Evolutionary conservation across 495 filamentous ascomycete species (phyloP).

Genomic region (Jackrogersella minutella): DNA sequence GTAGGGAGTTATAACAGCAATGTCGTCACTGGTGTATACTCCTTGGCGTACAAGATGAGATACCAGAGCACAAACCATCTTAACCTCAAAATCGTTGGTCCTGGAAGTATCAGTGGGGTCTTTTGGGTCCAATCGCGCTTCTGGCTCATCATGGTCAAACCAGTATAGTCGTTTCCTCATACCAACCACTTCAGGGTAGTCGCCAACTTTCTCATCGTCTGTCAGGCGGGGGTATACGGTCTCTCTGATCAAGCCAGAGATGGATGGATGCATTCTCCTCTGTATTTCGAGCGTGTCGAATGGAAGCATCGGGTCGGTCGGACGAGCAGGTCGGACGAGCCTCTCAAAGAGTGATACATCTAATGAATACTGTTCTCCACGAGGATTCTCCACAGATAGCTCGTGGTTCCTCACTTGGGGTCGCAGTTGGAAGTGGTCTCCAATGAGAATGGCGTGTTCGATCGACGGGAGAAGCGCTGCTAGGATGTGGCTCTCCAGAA

Average conservation of each 20-base stretch:
- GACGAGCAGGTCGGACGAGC: slow-evolving; percentile 57
- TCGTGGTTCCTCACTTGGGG: slow-evolving; percentile 72
- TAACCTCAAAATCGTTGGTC: slow-evolving; percentile 68
- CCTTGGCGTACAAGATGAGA: slow-evolving; percentile 72
- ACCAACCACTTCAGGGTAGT: slow-evolving; percentile 65
- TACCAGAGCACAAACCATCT: slow-evolving; percentile 67
- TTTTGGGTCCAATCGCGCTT: slow-evolving; percentile 51
- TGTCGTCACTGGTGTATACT: slow-evolving; percentile 64
- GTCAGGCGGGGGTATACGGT: slow-evolving; percentile 67
- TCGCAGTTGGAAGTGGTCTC: slow-evolving; percentile 77
- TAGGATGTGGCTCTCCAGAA: slow-evolving; percentile 74
- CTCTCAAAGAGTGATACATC: slow-evolving; percentile 75
- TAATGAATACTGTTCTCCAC: slow-evolving; percentile 65
- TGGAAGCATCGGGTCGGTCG: slow-evolving; percentile 55
- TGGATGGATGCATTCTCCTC: slow-evolving; percentile 78
- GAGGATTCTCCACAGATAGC: slow-evolving; percentile 62
- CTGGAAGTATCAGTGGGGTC: slow-evolving; percentile 59
- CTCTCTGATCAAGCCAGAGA: slow-evolving; percentile 64
- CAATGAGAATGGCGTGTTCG: slow-evolving; percentile 77
- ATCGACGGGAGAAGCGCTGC: slow-evolving; percentile 71
- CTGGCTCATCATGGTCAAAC: slow-evolving; percentile 67
- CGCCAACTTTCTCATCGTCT: slow-evolving; percentile 59
- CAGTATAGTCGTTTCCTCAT: slow-evolving; percentile 72
- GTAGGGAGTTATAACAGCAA: slow-evolving; percentile 76
- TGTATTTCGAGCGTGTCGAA: slow-evolving; percentile 68